These are phyloP conservation scores for Penicillium paneum DNA, from an alignment of 2,329 filamentous ascomycete genomes.

Conservation along the genomic window DNA sequence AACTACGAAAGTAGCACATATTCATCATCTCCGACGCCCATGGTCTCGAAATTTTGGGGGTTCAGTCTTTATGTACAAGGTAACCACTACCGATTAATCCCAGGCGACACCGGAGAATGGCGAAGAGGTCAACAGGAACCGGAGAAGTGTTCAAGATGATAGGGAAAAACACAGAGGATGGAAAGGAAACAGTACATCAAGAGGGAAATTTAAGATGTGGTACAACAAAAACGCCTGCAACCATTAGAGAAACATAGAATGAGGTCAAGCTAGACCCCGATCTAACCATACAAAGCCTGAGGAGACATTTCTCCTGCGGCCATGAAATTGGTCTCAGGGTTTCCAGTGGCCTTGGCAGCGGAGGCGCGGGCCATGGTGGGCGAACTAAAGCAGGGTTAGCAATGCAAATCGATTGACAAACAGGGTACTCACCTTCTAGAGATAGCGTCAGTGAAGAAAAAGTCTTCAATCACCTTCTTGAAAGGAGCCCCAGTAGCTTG, in stretches of 20 bases:
- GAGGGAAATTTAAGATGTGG: constrained; percentile 31
- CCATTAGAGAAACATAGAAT: constrained; percentile 31
- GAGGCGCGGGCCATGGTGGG: constrained; percentile 98
- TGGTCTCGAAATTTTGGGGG: constrained; percentile 24
- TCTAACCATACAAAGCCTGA: constrained; percentile 40
- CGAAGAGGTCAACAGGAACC: constrained; percentile 24
- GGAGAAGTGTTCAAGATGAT: constrained; percentile 23
- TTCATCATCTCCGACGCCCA: constrained; percentile 16
- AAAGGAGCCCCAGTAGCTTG: constrained; percentile 70
- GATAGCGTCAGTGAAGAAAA: constrained; percentile 97
- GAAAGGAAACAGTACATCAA: constrained; percentile 23
- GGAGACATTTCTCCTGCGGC: constrained; percentile 58
- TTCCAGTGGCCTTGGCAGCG: constrained; percentile 79
- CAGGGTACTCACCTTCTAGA: constrained; percentile 73
- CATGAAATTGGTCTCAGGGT: constrained; percentile 76
- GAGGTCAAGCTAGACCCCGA: constrained; percentile 15
- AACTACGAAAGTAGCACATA: neutral
- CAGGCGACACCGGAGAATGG: constrained; percentile 22
- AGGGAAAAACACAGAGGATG: constrained; percentile 24
- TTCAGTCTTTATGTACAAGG: constrained; percentile 39
- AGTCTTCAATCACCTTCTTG: constrained; percentile 86
- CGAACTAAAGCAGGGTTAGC: constrained; percentile 57
- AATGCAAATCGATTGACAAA: neutral
- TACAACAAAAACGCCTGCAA: constrained; percentile 39
- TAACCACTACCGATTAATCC: constrained; percentile 26